phyloP scores from a whole-genome alignment of 768 basidiomycete species.

The Phanerodontia chrysosporium region DNA sequence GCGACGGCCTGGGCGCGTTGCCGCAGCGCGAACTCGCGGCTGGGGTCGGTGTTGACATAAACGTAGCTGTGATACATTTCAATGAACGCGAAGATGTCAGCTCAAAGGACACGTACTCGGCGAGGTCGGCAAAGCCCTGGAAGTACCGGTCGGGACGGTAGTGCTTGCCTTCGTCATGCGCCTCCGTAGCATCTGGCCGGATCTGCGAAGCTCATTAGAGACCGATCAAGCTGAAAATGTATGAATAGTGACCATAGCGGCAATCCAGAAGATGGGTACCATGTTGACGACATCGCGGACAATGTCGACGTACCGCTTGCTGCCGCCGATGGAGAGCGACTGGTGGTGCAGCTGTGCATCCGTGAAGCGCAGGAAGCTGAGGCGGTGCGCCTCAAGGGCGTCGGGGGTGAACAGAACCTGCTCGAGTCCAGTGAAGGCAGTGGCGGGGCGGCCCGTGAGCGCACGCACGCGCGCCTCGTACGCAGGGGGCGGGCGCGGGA shows the following conservation, averaged over 20 bases:
- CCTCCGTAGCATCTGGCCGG: neutral
- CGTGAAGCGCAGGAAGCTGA: neutral
- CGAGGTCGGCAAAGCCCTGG: constrained; percentile 16
- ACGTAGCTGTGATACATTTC: constrained; percentile 16
- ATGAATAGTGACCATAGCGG: constrained; percentile 21
- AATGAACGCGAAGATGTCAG: neutral
- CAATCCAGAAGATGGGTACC: constrained; percentile 27
- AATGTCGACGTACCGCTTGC: constrained; percentile 23
- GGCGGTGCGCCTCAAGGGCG: neutral
- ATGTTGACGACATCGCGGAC: constrained; percentile 30
- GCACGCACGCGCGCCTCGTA: neutral
- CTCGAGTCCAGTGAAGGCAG: neutral
- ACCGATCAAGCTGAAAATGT: neutral
- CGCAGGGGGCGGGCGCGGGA: neutral
- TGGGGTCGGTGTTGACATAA: constrained; percentile 23
- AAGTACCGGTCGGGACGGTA: constrained; percentile 13
- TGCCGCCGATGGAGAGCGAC: constrained; percentile 5
- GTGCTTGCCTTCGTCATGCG: constrained; percentile 13
- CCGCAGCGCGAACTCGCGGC: constrained; percentile 15
- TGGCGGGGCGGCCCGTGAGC: neutral
- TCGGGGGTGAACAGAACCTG: neutral
- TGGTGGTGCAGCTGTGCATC: neutral
- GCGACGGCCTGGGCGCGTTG: constrained; percentile 3
- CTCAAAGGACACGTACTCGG: constrained; percentile 16
- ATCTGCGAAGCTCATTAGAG: neutral